phyloP scores from a whole-genome alignment of 345 rosid genomes.

The Litchi chinensis region DNA sequence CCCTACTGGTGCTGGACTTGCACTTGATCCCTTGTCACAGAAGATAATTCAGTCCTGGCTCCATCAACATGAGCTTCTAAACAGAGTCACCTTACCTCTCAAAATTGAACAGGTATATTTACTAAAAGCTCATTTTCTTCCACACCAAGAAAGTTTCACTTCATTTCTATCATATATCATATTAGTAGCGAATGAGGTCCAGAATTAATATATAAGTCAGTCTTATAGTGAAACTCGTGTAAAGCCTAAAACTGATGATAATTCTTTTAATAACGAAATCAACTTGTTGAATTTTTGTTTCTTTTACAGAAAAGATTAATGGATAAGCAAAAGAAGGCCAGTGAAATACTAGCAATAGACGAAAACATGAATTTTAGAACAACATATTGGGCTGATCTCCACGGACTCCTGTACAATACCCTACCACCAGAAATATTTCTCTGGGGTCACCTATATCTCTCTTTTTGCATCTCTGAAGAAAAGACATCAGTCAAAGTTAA shows the following conservation, averaged over 20 bases:
- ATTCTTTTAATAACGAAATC: no score
- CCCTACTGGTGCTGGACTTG: slow-evolving; percentile 77
- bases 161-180: no score
- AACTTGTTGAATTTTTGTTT: background rate
- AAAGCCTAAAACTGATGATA: background rate
- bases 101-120: slow-evolving; percentile 47
- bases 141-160: no score
- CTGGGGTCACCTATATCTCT: slow-evolving; percentile 63
- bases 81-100: slow-evolving; percentile 53
- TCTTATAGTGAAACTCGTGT: no score
- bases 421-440: slow-evolving; percentile 50
- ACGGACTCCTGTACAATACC: slow-evolving; percentile 47
- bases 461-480: slow-evolving; percentile 48
- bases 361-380: slow-evolving; percentile 57
- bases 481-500: slow-evolving; percentile 45
- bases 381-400: slow-evolving; percentile 78
- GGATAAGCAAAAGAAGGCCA: slow-evolving; percentile 38
- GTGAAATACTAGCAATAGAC: slow-evolving; percentile 51
- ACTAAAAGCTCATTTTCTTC: no score
- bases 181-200: no score
- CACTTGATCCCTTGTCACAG: slow-evolving; percentile 51
- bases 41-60: slow-evolving; percentile 61
- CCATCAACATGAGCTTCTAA: slow-evolving; percentile 42
- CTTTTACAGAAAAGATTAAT: slow-evolving; percentile 49
- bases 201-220: no score